Evolutionary conservation across 2,329 filamentous ascomycete genomes (phyloP).

Genomic region (Trichoderma sp.): DNA sequence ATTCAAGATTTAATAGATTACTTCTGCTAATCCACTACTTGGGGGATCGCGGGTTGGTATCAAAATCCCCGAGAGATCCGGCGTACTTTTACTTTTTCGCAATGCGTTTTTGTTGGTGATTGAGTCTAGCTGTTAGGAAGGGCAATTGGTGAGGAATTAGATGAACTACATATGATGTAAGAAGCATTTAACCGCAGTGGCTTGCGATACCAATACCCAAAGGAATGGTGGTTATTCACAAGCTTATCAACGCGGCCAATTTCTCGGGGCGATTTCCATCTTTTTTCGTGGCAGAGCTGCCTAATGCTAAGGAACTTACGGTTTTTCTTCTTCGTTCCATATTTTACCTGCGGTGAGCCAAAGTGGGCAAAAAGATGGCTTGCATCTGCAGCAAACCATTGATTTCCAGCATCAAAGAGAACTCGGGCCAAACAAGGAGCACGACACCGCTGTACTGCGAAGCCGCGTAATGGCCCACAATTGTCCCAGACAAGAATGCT

Average conservation of each 20-base stretch:
- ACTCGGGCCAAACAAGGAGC: too few relatives aligned
- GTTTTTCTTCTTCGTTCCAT: background rate
- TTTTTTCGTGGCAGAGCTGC: background rate
- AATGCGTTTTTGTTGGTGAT: background rate
- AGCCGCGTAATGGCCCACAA: background rate
- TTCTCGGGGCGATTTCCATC: background rate
- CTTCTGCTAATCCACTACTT: background rate
- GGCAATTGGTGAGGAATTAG: background rate
- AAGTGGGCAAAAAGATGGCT: background rate
- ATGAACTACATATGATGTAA: background rate
- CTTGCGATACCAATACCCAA: background rate
- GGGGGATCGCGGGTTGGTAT: background rate
- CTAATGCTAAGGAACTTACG: background rate
- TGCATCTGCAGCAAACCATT: background rate
- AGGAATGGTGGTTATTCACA: background rate
- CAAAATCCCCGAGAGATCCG: background rate
- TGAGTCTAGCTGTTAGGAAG: background rate
- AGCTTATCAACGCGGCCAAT: background rate
- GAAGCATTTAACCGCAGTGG: background rate
- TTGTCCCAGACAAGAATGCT: background rate
- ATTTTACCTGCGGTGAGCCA: background rate
- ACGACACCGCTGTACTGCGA: background rate
- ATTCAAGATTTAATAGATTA: background rate
- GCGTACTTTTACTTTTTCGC: background rate
- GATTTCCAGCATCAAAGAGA: background rate